Evolutionary conservation across 192 early-diverging fungal genomes (phyloP).

Genomic region (Mortierella claussenii): DNA sequence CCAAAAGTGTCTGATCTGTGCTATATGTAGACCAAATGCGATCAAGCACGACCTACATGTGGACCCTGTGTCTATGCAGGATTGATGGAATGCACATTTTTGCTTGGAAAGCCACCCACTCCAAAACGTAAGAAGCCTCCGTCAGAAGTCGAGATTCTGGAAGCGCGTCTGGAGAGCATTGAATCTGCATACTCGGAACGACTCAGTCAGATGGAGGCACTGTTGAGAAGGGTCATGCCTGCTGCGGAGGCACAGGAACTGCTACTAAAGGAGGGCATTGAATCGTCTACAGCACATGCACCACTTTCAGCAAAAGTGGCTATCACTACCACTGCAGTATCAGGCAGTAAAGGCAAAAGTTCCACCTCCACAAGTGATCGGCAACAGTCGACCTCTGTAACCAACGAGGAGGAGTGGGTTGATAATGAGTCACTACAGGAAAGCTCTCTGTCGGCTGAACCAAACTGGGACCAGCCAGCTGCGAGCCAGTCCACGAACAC

Average conservation of each 20-base stretch:
- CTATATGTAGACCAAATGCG: slow-evolving; percentile 43
- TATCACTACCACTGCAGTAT: not conserved
- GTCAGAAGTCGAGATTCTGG: slow-evolving; percentile 36
- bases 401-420: slow-evolving; percentile 15
- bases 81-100: slow-evolving; percentile 46
- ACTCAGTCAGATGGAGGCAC: slow-evolving; percentile 40
- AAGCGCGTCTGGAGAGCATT: slow-evolving; percentile 37
- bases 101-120: slow-evolving; percentile 37
- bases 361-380: not conserved
- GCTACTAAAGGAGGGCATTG: not conserved
- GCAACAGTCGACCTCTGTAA: not conserved
- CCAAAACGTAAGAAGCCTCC: slow-evolving; percentile 45
- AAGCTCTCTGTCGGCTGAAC: not conserved
- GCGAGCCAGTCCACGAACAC: not conserved
- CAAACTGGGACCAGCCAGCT: slow-evolving; percentile 3
- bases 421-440: slow-evolving; percentile 14
- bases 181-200: slow-evolving; percentile 50
- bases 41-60: slow-evolving; percentile 39
- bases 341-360: not conserved
- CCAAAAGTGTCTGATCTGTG: no score
- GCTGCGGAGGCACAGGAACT: slow-evolving; percentile 7
- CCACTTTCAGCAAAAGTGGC: not conserved
- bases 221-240: slow-evolving; percentile 39
- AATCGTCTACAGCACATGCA: slow-evolving; percentile 4
- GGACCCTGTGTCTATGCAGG: slow-evolving; percentile 45